Base-by-base conservation (phyloP, 2,329 filamentous ascomycete species). In the Fusarium sp. region DNA sequence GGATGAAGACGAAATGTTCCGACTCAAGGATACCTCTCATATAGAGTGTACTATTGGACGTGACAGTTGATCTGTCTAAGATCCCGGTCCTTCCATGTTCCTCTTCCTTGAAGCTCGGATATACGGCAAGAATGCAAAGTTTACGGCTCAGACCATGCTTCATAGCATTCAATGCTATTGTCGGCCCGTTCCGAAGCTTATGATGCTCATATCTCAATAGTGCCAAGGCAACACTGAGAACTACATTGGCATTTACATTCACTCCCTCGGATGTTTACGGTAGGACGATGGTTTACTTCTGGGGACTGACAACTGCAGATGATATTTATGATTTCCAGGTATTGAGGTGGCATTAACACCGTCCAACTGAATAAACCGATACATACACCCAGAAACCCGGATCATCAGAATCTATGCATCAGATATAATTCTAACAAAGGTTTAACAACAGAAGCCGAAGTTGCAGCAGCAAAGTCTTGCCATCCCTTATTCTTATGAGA, bases 321-420 rank as follows among this genome's bases (percentile, higher is more conserved):
- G 7, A 7, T 12, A 9, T 3, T 1, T 8, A 48, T 0, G 7
- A 10, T 31, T n/a, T 5, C 7, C 0, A 49, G 10, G 0, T 19
- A n/a, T 19, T 2, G n/a, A 23, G 5, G 21, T 14, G 21, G 1
- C 6, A 4, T 23, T n/a, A 2, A 31, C 3, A 23, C 15, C 23
- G 15, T 19, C 9, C 16, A 14, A 10, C 16, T 14, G 10, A 23
- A 33, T 18, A 19, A 12, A 5, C 10, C 2, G 21, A 33, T 9
- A 33, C 4, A 10, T 3, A 25, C 9, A 49, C n/a, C 11, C 7
- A 14, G 1, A 15, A 7, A 2, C 10, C 8, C 19, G 10, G 1
- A 6, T 7, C 4, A 3, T 16, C 7, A 6, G 23, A 9, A 8
- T n/a, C 33, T 27, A 52, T 11, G 21, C n/a, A 27, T 52, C 33